Evolutionary conservation across 1,284 basidiomycete genomes (phyloP).

Genomic region (Trichosporon asahii): DNA sequence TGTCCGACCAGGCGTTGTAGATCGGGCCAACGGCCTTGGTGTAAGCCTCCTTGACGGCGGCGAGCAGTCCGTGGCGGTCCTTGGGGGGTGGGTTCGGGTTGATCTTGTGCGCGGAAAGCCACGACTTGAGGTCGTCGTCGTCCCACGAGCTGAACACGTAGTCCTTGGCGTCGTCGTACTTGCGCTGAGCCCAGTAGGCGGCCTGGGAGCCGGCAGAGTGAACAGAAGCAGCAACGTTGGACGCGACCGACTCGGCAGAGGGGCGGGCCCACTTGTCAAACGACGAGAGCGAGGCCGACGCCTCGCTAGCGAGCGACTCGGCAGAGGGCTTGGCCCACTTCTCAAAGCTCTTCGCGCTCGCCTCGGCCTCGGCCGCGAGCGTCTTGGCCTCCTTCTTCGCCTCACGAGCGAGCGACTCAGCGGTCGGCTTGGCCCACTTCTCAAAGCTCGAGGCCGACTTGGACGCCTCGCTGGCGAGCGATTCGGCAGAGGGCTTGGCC

Average conservation of each 20-base stretch:
- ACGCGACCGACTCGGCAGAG: slow-evolving; percentile 43
- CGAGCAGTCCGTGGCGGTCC: slow-evolving; percentile 65
- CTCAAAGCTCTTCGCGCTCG: slow-evolving; percentile 2
- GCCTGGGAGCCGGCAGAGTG: slow-evolving; percentile 50
- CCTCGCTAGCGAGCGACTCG: slow-evolving; percentile 9
- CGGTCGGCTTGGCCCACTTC: slow-evolving; percentile 12
- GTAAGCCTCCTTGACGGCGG: slow-evolving; percentile 67
- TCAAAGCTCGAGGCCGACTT: slow-evolving; percentile 1
- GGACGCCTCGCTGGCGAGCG: slow-evolving; percentile 6
- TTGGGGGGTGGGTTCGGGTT: slow-evolving; percentile 64
- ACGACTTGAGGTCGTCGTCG: slow-evolving; percentile 62
- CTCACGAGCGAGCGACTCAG: slow-evolving; percentile 6
- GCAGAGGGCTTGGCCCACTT: slow-evolving; percentile 12
- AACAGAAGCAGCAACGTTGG: slow-evolving; percentile 55
- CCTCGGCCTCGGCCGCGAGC: neutral
- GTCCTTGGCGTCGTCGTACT: slow-evolving; percentile 71
- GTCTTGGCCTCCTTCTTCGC: slow-evolving; percentile 2
- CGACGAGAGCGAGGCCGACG: neutral
- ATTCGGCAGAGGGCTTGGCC: slow-evolving; percentile 9
- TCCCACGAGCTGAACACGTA: slow-evolving; percentile 86
- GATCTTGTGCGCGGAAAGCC: slow-evolving; percentile 70
- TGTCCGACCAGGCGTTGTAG: slow-evolving; percentile 81
- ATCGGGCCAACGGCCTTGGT: slow-evolving; percentile 60
- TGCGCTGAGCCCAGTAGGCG: slow-evolving; percentile 54
- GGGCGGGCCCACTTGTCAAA: slow-evolving; percentile 7